These are phyloP conservation scores for Moringa oleifera DNA, from an alignment of 345 rosid genomes.

Conservation along the genomic window DNA sequence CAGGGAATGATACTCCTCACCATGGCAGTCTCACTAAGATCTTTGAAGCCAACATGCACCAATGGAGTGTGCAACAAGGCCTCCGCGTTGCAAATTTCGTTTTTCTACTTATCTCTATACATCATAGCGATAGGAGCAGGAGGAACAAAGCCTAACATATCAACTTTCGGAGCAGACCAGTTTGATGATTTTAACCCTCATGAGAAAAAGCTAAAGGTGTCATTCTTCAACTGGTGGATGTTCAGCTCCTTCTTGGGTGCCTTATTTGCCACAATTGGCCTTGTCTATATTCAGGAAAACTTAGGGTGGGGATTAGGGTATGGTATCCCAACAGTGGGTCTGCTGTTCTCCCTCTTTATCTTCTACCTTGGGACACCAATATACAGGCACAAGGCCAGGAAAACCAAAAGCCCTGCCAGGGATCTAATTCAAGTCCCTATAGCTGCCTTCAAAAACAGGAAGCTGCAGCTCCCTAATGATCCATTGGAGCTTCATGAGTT, in stretches of 20 bases:
- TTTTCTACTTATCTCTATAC: constrained; percentile 75
- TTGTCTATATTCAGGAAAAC: constrained; percentile 88
- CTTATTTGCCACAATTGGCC: constrained; percentile 65
- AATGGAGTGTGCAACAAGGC: constrained; percentile 76
- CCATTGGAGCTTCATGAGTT: constrained; percentile 58
- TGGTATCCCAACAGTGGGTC: constrained; percentile 75
- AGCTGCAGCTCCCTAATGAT: constrained; percentile 43
- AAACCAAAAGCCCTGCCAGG: constrained; percentile 54
- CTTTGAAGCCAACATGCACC: constrained; percentile 53
- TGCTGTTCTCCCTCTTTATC: constrained; percentile 53
- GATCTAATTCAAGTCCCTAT: constrained; percentile 53
- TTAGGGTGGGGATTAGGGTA: constrained; percentile 89
- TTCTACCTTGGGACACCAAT: constrained; percentile 80
- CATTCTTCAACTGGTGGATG: constrained; percentile 99
- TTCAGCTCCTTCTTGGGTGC: constrained; percentile 83
- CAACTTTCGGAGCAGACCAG: constrained; percentile 96
- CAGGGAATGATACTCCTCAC: constrained; percentile 91
- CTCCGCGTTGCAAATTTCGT: constrained; percentile 47
- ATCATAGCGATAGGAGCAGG: constrained; percentile 81
- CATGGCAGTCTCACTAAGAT: constrained; percentile 61
- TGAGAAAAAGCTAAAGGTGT: constrained; percentile 64
- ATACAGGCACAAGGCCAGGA: constrained; percentile 69
- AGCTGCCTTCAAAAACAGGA: constrained; percentile 53
- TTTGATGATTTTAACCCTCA: constrained; percentile 56
- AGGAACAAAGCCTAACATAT: constrained; percentile 89